Percentiles rank a stretch among this genome's conserved stretches.
Conservation (phyloP, 305 asterid species). For the Solanum chacoense region DNA sequence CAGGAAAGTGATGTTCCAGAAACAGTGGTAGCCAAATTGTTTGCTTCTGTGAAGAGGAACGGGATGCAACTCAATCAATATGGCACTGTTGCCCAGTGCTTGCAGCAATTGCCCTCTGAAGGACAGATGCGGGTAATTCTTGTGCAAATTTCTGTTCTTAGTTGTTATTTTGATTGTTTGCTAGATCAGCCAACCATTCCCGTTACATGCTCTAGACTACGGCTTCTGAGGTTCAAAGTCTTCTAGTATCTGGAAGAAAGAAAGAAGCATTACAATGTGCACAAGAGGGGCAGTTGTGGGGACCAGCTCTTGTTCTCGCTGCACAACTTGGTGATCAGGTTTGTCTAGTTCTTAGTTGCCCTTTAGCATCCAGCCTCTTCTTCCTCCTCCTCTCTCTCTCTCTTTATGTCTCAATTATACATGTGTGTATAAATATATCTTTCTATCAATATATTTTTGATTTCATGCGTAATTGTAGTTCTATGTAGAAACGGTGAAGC, state of each 20-base stretch:
- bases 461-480: slow-evolving; percentile 30
- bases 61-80: slow-evolving; percentile 42
- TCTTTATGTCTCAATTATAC: not conserved
- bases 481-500: slow-evolving; percentile 68
- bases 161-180: not conserved
- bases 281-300: slow-evolving; percentile 97
- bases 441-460: not conserved
- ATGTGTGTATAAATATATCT: not conserved
- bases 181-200: not conserved
- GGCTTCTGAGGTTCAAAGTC: slow-evolving; percentile 81
- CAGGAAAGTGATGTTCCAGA: slow-evolving; percentile 66
- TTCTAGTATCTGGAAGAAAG: slow-evolving; percentile 92
- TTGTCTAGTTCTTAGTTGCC: not conserved
- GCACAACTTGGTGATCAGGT: slow-evolving; percentile 98
- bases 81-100: slow-evolving; percentile 53
- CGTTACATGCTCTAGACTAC: slow-evolving; percentile 41
- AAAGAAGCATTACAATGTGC: slow-evolving; percentile 87
- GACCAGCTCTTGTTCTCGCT: slow-evolving; percentile 95
- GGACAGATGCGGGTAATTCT: slow-evolving; percentile 54
- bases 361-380: not conserved
- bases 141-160: not conserved
- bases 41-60: slow-evolving; percentile 60
- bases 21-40: slow-evolving; percentile 70
- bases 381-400: not conserved
- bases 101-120: slow-evolving; percentile 83